These are phyloP conservation scores for Alternaria burnsii DNA, from an alignment of 2,329 filamentous ascomycete species.

Conservation along the genomic window DNA sequence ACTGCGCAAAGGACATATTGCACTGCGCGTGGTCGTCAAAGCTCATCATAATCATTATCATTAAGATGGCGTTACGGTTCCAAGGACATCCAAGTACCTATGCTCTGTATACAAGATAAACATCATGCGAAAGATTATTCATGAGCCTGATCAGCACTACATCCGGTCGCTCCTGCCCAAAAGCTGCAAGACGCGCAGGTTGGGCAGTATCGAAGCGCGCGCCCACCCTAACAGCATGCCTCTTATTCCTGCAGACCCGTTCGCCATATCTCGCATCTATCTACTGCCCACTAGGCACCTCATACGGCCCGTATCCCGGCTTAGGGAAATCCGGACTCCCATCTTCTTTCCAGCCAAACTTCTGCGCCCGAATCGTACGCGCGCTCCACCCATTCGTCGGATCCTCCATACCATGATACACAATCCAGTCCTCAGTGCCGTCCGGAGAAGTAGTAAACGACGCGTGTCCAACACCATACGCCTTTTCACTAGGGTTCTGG, in stretches of 20 bases:
- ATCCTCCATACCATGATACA: constrained; percentile 63
- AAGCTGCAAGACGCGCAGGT: background rate
- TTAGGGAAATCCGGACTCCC: constrained; percentile 58
- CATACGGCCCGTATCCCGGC: constrained; percentile 60
- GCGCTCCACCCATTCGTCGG: constrained; percentile 58
- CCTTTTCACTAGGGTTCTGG: constrained; percentile 56
- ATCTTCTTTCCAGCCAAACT: constrained; percentile 59
- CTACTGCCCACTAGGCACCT: constrained; percentile 42
- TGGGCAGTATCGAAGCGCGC: too few relatives aligned
- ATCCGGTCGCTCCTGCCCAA: too few relatives aligned
- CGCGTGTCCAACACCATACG: constrained; percentile 61
- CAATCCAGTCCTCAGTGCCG: constrained; percentile 59
- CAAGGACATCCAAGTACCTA: too few relatives aligned
- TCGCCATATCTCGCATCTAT: too few relatives aligned
- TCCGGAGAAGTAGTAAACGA: constrained; percentile 61
- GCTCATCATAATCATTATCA: background rate
- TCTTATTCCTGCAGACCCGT: too few relatives aligned
- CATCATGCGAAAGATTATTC: too few relatives aligned
- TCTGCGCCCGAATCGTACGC: constrained; percentile 59
- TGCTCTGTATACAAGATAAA: background rate
- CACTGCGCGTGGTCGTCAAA: background rate
- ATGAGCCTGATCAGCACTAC: too few relatives aligned
- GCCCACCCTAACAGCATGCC: background rate
- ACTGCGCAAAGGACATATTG: background rate
- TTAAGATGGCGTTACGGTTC: background rate